Evolutionary conservation across 106 monocot species (phyloP).

Genomic region (Dactylorhiza incarnata): DNA sequence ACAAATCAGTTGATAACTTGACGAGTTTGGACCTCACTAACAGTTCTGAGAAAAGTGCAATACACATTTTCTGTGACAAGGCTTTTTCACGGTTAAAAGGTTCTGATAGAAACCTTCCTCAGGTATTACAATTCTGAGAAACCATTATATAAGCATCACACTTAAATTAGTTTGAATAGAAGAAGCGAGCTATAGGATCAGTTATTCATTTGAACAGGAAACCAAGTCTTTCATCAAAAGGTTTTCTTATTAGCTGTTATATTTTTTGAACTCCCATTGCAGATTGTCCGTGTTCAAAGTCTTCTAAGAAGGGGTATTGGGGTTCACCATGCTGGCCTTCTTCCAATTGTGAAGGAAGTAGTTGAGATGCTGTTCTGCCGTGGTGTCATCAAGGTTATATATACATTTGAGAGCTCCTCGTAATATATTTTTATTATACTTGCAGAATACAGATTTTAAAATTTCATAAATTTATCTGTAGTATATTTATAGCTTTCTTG

Average conservation of each 20-base stretch:
- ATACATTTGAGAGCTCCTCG: neutral
- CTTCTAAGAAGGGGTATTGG: conserved; percentile 77
- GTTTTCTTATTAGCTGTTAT: neutral
- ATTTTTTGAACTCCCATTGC: conserved; percentile 7
- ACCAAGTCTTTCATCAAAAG: neutral
- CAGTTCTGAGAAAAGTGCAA: conserved; percentile 88
- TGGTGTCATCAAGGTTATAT: conserved; percentile 82
- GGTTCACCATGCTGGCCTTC: conserved; percentile 98
- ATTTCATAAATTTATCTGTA: neutral
- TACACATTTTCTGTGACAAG: conserved; percentile 84
- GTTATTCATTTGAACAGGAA: neutral
- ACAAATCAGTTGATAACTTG: conserved; percentile 76
- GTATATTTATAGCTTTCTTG: neutral
- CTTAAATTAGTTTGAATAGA: neutral
- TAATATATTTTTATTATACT: neutral
- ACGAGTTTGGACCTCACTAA: conserved; percentile 68
- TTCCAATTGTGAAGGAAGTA: conserved; percentile 98
- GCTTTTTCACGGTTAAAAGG: conserved; percentile 95
- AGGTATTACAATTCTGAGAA: conserved; percentile 30
- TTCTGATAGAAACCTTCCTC: conserved; percentile 91
- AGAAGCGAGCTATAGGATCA: neutral
- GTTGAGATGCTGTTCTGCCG: conserved; percentile 99
- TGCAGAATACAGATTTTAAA: neutral
- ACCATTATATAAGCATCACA: neutral
- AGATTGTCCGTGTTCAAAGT: conserved; percentile 83